Evolutionary conservation across 805 yeast genomes (phyloP), one percentile per base, ranked within the genome.

Genomic region (Wickerhamomyces canadensis): DNA sequence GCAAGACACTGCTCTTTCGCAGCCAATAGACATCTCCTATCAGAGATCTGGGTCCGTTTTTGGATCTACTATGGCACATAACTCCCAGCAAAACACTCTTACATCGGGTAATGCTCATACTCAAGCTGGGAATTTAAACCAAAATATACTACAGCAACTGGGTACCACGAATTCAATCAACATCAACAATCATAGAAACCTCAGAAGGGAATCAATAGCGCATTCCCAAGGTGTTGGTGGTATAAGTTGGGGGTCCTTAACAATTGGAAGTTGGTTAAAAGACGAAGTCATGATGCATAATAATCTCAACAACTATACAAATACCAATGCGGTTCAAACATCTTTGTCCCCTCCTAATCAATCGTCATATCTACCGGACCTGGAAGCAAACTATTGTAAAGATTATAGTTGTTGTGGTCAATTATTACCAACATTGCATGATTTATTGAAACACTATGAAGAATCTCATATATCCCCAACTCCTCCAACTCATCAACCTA

Each of bases 161-260:
- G 43, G 24, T 24, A 42, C 39, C 19, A 35, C 47, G 9, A 49
- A 45, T 37, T 42, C 52, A 4, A 46, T 51, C 35, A 52, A 49
- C 41, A 52, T 51, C 31, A 51, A 45, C 43, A 53, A 46, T 41
- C 63, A 68, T n/a, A 60, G 78, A 45, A 44, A 41, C 33, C 74
- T 88, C 45, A 76, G 95, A 55, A 71, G 97, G 46, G 98, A 91
- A 52, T 79, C 89, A 40, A 78, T 93, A 41, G 96, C 97, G 22
- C 98, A 91, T 58, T 83, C 96, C 3, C 96, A 87, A 58, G 98
- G 98, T 10, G 85, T 93, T 81, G 98, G 98, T 31, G 98, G 98
- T 33, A 84, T 91, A 24, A 82, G 95, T 8, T 91, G 97, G 96
- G 98, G 98, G 17, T 88, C 95, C 3, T 78, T 89, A 40, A 83